Percentiles rank a stretch among this genome's conserved stretches.
Evolutionary conservation across 2,329 filamentous ascomycete species (phyloP).

Genomic region (Aspergillus sojae): DNA sequence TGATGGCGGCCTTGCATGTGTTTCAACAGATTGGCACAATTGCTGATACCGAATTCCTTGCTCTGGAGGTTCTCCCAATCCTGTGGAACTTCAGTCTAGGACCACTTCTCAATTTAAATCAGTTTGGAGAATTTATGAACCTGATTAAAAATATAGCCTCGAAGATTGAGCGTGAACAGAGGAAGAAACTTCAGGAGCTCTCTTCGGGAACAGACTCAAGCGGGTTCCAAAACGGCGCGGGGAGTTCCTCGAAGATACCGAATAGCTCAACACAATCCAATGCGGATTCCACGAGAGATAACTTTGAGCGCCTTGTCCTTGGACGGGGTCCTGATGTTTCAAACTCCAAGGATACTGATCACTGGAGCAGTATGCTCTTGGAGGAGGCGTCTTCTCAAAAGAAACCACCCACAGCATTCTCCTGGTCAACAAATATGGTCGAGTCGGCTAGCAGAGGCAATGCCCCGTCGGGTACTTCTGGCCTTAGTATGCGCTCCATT

Average conservation of each 20-base stretch:
- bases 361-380: conserved; percentile 37
- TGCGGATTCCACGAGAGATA: conserved; percentile 62
- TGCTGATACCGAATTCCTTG: conserved; percentile 87
- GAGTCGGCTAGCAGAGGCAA: conserved; percentile 22
- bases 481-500: conserved; percentile 47
- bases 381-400: conserved; percentile 27
- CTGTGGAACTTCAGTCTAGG: conserved; percentile 92
- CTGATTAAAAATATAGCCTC: conserved; percentile 79
- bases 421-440: conserved; percentile 45
- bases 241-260: conserved; percentile 29
- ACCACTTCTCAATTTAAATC: conserved; percentile 80
- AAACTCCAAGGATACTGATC: conserved; percentile 33
- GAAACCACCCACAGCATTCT: conserved; percentile 36
- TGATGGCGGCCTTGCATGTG: conserved; percentile 88
- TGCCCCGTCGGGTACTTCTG: conserved; percentile 24
- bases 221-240: conserved; percentile 40
- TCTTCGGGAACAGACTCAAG: conserved; percentile 59
- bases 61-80: conserved; percentile 84
- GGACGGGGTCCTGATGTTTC: conserved; percentile 57
- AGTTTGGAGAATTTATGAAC: conserved; percentile 88
- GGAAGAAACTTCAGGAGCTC: conserved; percentile 83
- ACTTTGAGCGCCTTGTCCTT: conserved; percentile 89
- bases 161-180: conserved; percentile 86
- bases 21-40: conserved; percentile 79
- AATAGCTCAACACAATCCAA: conserved; percentile 45